Evolutionary conservation across 2,329 filamentous ascomycete genomes (phyloP).

Genomic region (Coniella vitis): DNA sequence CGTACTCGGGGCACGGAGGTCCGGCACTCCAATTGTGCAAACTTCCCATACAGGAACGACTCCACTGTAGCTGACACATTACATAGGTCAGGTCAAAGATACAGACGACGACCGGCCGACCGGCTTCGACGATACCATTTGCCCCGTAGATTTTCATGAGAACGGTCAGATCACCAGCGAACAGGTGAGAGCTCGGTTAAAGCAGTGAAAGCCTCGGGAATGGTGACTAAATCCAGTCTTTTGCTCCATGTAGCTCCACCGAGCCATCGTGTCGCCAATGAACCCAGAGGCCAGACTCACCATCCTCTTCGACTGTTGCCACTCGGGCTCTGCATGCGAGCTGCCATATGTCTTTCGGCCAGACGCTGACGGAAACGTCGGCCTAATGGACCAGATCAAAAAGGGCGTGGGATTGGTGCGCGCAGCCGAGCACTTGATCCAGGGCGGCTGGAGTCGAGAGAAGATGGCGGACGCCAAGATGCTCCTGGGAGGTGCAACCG

Average conservation of each 20-base stretch:
- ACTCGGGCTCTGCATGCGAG: conserved; percentile 52
- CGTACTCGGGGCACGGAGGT: conserved; percentile 54
- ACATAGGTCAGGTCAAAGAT: conserved; percentile 36
- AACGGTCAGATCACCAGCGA: conserved; percentile 47
- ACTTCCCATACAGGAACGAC: no score
- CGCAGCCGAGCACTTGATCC: conserved; percentile 43
- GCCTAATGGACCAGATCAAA: conserved; percentile 47
- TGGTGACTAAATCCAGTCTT: conserved; percentile 1
- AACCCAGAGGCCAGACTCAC: conserved; percentile 44
- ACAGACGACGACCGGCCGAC: conserved; percentile 31
- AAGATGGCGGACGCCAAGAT: conserved; percentile 44
- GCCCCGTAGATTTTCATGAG: conserved; percentile 44
- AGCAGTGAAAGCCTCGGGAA: neutral
- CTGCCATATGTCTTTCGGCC: conserved; percentile 51
- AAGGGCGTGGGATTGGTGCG: conserved; percentile 41
- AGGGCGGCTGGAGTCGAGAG: conserved; percentile 38
- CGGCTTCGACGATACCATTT: conserved; percentile 44
- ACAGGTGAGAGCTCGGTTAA: conserved; percentile 21
- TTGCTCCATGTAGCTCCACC: conserved; percentile 32
- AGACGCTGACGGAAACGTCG: conserved; percentile 49
- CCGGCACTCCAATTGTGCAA: neutral
- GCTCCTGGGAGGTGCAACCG: conserved; percentile 44
- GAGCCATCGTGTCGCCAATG: conserved; percentile 43
- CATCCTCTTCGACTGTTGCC: conserved; percentile 55
- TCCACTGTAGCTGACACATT: conserved; percentile 4